phyloP scores from a whole-genome alignment of 2,329 filamentous ascomycete genomes.

The Claviceps digitariae region DNA sequence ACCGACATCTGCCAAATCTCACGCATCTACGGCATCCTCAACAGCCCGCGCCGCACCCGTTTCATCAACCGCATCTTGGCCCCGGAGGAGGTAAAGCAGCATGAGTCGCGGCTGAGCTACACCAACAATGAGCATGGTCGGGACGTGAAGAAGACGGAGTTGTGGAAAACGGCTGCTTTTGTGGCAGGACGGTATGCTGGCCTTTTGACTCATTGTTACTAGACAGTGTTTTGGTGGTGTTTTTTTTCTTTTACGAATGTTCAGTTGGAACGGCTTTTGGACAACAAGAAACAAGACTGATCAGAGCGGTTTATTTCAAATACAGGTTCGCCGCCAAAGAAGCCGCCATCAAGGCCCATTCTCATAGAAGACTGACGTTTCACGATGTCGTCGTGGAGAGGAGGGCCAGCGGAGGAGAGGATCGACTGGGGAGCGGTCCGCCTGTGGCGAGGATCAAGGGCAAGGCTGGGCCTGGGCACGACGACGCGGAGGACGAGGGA shows the following conservation, averaged over 20 bases:
- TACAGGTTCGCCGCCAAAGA: slow-evolving; percentile 59
- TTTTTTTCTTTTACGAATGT: not conserved
- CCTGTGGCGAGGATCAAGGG: slow-evolving; percentile 29
- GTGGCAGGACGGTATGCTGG: slow-evolving; percentile 21
- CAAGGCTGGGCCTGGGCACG: too few relatives aligned
- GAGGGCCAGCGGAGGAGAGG: slow-evolving; percentile 12
- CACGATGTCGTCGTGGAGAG: slow-evolving; percentile 42
- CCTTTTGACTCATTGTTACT: too few relatives aligned
- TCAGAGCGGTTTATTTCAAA: too few relatives aligned
- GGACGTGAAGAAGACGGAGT: slow-evolving; percentile 1
- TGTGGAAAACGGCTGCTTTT: slow-evolving; percentile 24
- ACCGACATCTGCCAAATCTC: slow-evolving; percentile 64
- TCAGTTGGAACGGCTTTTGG: too few relatives aligned
- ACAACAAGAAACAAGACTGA: too few relatives aligned
- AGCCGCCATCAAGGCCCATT: slow-evolving; percentile 59
- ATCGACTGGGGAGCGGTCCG: slow-evolving; percentile 25
- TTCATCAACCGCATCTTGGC: slow-evolving; percentile 37
- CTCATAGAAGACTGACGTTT: slow-evolving; percentile 43
- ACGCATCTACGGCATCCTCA: slow-evolving; percentile 49
- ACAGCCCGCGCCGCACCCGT: slow-evolving; percentile 22
- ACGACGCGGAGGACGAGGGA: slow-evolving; percentile 11
- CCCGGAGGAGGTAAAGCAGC: slow-evolving; percentile 17
- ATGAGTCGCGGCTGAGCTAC: slow-evolving; percentile 10
- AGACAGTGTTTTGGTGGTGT: not conserved
- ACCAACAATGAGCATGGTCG: not conserved